Conservation (phyloP, 1,139 yeast genomes). For the Arxiozyma heterogenica region DNA sequence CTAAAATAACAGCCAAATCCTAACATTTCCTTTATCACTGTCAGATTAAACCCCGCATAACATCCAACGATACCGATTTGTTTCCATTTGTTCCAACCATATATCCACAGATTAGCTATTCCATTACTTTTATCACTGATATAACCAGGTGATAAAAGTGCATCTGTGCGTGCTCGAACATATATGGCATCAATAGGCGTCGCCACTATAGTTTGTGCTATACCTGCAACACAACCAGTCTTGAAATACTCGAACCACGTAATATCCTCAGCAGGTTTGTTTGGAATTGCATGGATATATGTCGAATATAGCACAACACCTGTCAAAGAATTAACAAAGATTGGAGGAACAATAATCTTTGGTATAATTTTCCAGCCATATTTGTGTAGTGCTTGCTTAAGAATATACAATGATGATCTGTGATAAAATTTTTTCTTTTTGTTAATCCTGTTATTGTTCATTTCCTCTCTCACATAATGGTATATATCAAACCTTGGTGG, state of each 20-base stretch:
- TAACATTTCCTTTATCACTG: conserved; percentile 67
- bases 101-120: conserved; percentile 68
- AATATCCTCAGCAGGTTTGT: conserved; percentile 2
- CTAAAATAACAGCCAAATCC: conserved; percentile 85
- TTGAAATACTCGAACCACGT: conserved; percentile 46
- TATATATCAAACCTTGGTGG: conserved; percentile 86
- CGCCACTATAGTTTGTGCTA: conserved; percentile 79
- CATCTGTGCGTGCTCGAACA: conserved; percentile 70
- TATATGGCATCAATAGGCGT: conserved; percentile 92
- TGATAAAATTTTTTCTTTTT: conserved; percentile 28
- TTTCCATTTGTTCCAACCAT: conserved; percentile 56
- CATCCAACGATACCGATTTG: conserved; percentile 79
- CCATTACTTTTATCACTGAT: conserved; percentile 23
- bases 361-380: conserved; percentile 89
- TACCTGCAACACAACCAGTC: conserved; percentile 83
- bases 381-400: conserved; percentile 57
- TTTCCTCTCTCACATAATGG: conserved; percentile 46
- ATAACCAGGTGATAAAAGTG: conserved; percentile 46
- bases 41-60: conserved; percentile 77
- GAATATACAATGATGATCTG: conserved; percentile 68
- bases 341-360: conserved; percentile 74
- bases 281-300: conserved; percentile 45
- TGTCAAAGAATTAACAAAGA: conserved; percentile 77
- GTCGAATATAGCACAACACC: conserved; percentile 81
- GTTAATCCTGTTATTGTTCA: not conserved